A percentile compares a stretch with the other conserved stretches of the same genome.
Evolutionary conservation across 768 basidiomycete species (phyloP).

Genomic region (Naganishia friedmannii): DNA sequence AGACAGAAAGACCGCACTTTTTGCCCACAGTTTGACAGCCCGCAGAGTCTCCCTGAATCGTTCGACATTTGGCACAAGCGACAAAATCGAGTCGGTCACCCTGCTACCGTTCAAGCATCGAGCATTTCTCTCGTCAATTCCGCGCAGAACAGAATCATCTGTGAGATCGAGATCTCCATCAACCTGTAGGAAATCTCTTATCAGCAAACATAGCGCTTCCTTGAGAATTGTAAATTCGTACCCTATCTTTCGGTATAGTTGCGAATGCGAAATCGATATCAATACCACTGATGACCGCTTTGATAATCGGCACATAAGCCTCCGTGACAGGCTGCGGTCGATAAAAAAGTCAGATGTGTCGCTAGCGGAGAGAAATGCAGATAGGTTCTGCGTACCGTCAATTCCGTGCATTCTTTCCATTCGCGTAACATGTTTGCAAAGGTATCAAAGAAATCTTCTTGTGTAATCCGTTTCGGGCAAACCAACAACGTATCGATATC

Average conservation of each 20-base stretch:
- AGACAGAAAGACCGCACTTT: slow-evolving; percentile 60
- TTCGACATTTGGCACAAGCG: slow-evolving; percentile 86
- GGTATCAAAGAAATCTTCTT: slow-evolving; percentile 90
- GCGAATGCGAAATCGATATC: slow-evolving; percentile 94
- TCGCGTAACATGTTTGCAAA: slow-evolving; percentile 86
- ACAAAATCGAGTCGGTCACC: slow-evolving; percentile 91
- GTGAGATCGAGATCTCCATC: slow-evolving; percentile 62
- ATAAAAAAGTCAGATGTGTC: not conserved
- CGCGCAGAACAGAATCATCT: slow-evolving; percentile 86
- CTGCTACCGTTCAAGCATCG: slow-evolving; percentile 84
- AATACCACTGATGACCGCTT: slow-evolving; percentile 82
- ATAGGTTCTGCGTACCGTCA: slow-evolving; percentile 65
- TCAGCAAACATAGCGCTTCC: not conserved
- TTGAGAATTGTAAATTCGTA: not conserved
- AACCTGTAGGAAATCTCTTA: slow-evolving; percentile 5
- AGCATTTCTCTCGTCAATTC: slow-evolving; percentile 89
- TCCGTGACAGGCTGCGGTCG: slow-evolving; percentile 85
- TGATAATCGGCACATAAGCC: slow-evolving; percentile 94
- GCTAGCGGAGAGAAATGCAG: not conserved
- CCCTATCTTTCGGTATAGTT: slow-evolving; percentile 35
- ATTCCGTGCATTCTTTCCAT: slow-evolving; percentile 77
- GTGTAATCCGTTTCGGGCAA: slow-evolving; percentile 90
- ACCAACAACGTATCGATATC: slow-evolving; percentile 99
- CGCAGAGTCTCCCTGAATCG: slow-evolving; percentile 92
- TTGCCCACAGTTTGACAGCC: slow-evolving; percentile 97